Conservation (phyloP, 2,329 filamentous ascomycete genomes). For the Fusarium lateritium region DNA sequence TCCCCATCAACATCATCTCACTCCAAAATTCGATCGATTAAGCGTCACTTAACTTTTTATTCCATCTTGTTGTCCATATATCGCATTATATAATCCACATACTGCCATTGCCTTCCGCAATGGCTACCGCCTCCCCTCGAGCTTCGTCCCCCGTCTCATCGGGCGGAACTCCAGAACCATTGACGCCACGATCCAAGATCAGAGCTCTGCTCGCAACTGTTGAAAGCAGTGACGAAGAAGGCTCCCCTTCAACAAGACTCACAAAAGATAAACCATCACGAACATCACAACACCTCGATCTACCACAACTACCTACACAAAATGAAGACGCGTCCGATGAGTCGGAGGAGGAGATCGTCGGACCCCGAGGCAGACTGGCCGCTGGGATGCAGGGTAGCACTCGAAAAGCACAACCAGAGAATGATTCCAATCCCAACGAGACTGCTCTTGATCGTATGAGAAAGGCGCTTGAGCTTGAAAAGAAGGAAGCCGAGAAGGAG, state of each 20-base stretch:
- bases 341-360: constrained; percentile 53
- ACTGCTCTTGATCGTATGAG: constrained; percentile 60
- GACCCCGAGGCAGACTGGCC: constrained; percentile 75
- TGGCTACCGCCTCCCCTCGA: constrained; percentile 62
- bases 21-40: constrained; percentile 4
- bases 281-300: constrained; percentile 19
- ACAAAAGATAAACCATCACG: constrained; percentile 27
- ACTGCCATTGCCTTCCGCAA: constrained; percentile 49
- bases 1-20: constrained; percentile 15
- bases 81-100: background rate
- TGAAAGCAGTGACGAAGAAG: constrained; percentile 66
- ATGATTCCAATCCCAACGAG: constrained; percentile 37
- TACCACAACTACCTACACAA: constrained; percentile 41
- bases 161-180: constrained; percentile 60
- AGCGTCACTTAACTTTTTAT: constrained; percentile 3
- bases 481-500: constrained; percentile 43
- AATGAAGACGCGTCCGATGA: constrained; percentile 65
- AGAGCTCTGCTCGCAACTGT: constrained; percentile 66
- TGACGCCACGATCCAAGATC: constrained; percentile 69
- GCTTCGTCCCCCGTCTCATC: constrained; percentile 62
- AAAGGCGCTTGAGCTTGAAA: constrained; percentile 57
- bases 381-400: constrained; percentile 69
- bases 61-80: background rate
- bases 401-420: constrained; percentile 32
- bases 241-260: constrained; percentile 29